Base-by-base conservation (phyloP, 2,329 filamentous ascomycete genomes). In the Balansia obtecta region DNA sequence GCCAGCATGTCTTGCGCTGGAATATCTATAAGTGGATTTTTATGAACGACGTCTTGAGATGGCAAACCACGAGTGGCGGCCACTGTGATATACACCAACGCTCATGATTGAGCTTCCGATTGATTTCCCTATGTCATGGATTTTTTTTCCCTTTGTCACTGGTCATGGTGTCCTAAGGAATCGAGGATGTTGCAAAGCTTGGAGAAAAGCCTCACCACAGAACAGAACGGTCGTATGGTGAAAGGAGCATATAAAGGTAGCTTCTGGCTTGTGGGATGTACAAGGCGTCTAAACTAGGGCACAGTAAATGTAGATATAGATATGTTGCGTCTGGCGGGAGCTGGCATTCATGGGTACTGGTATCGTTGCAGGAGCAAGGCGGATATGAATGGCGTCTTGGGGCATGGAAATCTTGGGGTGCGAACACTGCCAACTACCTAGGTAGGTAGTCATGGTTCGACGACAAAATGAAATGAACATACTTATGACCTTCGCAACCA, bases 391-490 rank as follows among this genome's bases (percentile, higher is more conserved):
- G 50, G 52, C 52, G 50, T 52, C 55, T 45, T 40, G 54, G 52
- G 49, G 45, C 50, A 53, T 27, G 7, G 27, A 27, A 8, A 4
- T 52, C 55, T 45, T 40, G 54, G 52, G 52, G 45, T 49, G 52
- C 47, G 51, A 53, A 27, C 51, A 57, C 55, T 3, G 55, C 56
- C 51, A 50, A 57, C 57, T 47, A 57, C 20, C 20, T 22, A 22
- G 20, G 55, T 57, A 53, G 55, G 53, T 60, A 54, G 61, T 58
- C 59, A 63, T 58, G 57, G 54, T 61, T 50, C 41, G 51, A 63
- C 56, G 61, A 63, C 41, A 57, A 61, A 60, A 61, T 59, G 58
- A 54, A 53, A 59, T 55, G 57, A 61, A 60, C 52, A 58, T 53
- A 50, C 27, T 52, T 57, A 62, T 55, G 60, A 61, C 46, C 32